phyloP scores from a whole-genome alignment of 179 eudicot species.

The Dionaea muscipula region DNA sequence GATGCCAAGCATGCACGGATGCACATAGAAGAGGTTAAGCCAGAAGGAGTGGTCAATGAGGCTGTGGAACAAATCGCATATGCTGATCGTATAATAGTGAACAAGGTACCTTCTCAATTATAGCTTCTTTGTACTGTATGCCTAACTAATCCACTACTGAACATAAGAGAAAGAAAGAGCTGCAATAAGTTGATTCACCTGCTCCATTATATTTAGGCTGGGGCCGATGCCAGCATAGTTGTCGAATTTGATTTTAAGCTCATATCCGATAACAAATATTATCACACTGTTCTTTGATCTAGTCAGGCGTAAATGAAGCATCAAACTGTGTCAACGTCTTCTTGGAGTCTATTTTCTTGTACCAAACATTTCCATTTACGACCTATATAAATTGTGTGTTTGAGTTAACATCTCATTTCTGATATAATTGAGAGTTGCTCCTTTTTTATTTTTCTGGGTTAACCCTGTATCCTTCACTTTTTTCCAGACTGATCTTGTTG shows the following conservation, averaged over 20 bases:
- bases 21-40: slow-evolving; percentile 82
- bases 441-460: background rate
- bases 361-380: no score
- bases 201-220: no score
- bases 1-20: slow-evolving; percentile 76
- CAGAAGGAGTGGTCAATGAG: slow-evolving; percentile 91
- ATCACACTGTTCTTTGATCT: no score
- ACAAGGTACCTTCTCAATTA: slow-evolving; percentile 43
- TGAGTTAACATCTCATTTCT: background rate
- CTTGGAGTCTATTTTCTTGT: background rate
- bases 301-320: background rate
- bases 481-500: slow-evolving; percentile 83
- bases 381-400: no score
- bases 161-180: no score
- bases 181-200: no score
- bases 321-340: background rate
- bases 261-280: no score
- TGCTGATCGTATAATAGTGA: slow-evolving; percentile 92
- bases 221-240: no score
- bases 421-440: background rate
- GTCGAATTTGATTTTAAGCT: no score
- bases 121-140: background rate
- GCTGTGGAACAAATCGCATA: slow-evolving; percentile 95
- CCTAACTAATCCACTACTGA: no score
- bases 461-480: background rate